phyloP scores from a whole-genome alignment of 2,329 filamentous ascomycete genomes.

The Chaetomium strumarium region DNA sequence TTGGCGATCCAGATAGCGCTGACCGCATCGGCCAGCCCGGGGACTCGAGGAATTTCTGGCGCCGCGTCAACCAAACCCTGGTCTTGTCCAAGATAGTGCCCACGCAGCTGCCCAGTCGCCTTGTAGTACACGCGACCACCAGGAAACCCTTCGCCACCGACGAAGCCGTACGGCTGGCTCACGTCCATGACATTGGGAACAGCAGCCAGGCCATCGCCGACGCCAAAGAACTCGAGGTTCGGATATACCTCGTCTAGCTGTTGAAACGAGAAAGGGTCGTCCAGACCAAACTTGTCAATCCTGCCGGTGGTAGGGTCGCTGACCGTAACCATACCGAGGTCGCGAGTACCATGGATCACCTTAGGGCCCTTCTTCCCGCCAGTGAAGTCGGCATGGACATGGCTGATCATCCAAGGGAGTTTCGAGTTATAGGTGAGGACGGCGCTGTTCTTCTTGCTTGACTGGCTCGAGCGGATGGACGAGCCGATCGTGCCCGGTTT shows the following conservation, averaged over 20 bases:
- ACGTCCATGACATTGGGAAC: conserved; percentile 85
- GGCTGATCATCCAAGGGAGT: conserved; percentile 70
- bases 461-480: conserved; percentile 42
- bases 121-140: conserved; percentile 77
- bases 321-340: conserved; percentile 69
- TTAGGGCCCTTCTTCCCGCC: conserved; percentile 67
- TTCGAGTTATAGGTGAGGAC: conserved; percentile 83
- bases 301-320: conserved; percentile 75
- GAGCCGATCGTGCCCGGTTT: conserved; percentile 63
- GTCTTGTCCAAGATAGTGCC: conserved; percentile 63
- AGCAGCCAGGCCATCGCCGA: conserved; percentile 72
- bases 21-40: conserved; percentile 62
- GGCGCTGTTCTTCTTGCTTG: conserved; percentile 62
- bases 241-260: conserved; percentile 75
- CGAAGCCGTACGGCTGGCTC: conserved; percentile 75
- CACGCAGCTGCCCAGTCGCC: conserved; percentile 65
- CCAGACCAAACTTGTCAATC: conserved; percentile 74
- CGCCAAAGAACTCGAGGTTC: conserved; percentile 67
- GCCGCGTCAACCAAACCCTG: conserved; percentile 55
- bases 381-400: conserved; percentile 71
- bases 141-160: conserved; percentile 81
- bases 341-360: conserved; percentile 77
- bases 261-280: conserved; percentile 66
- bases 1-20: conserved; percentile 89
- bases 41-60: conserved; percentile 71